Conservation (phyloP, 2,329 filamentous ascomycete species). For the Podosphaera fusca region DNA sequence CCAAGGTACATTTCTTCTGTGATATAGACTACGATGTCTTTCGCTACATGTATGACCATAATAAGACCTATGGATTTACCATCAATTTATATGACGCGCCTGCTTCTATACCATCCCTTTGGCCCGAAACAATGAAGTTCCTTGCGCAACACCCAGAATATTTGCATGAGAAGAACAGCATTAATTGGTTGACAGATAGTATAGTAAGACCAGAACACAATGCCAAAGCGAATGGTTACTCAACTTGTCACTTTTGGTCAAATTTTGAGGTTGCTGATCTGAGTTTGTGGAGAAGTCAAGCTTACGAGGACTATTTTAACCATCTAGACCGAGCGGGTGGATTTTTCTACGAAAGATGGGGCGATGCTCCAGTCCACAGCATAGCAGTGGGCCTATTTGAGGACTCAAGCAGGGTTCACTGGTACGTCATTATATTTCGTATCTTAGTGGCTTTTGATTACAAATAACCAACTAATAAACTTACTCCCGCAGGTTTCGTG, state of each 20-base stretch:
- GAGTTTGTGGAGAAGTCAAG: conserved; percentile 72
- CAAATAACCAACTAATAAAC: conserved; percentile 1
- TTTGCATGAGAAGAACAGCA: conserved; percentile 61
- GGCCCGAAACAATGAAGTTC: conserved; percentile 92
- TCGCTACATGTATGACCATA: conserved; percentile 91
- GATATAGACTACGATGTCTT: conserved; percentile 97
- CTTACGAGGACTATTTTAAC: conserved; percentile 89
- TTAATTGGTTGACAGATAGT: conserved; percentile 69
- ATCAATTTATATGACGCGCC: conserved; percentile 92
- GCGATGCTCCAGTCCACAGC: conserved; percentile 89
- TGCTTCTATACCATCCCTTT: conserved; percentile 63
- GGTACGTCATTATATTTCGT: conserved; percentile 28
- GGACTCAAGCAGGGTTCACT: conserved; percentile 76
- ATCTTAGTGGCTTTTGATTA: neutral
- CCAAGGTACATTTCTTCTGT: conserved; percentile 98
- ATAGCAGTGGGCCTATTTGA: conserved; percentile 84
- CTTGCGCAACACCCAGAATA: conserved; percentile 64
- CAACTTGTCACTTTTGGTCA: conserved; percentile 97
- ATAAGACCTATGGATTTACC: conserved; percentile 97
- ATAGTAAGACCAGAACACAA: conserved; percentile 58
- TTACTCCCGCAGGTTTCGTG: conserved; percentile 55
- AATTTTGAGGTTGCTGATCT: conserved; percentile 96
- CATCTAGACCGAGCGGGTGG: conserved; percentile 83
- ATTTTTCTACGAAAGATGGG: conserved; percentile 98
- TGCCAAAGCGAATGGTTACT: conserved; percentile 68